Base-by-base conservation (phyloP, 345 rosid genomes). In the Populus euphratica region DNA sequence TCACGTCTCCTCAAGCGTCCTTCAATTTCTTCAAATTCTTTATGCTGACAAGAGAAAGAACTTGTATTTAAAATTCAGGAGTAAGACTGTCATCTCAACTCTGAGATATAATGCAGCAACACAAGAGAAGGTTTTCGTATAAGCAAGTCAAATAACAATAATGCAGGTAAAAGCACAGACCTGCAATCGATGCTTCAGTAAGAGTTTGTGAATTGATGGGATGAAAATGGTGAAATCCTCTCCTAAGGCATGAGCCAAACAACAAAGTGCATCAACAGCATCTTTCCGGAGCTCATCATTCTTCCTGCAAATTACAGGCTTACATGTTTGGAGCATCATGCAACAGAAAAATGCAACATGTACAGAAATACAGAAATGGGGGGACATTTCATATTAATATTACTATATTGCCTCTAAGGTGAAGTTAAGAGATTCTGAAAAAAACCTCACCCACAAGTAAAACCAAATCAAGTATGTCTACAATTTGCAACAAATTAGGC, bases 191-290 rank as follows among this genome's bases (percentile, higher is more conserved):
- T 92, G 85, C 85, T 90, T 92, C 78, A 90, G 72, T 79, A 94
- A 43, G 74, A 96, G 92, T 80, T 92, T 96, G 89, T 91, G 98
- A 78, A 96, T 88, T 56, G 99, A 96, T 61, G 94, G 95, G 72
- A 96, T 91, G 80, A 96, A 93, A 84, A 96, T 91, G 80, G 92
- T 91, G 80, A 96, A 96, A 81, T 96, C 99, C 87, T 91, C 99
- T 75, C 99, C 99, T 70, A 96, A 94, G 82, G 98, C 94, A 88
- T 92, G 91, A 72, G 98, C 98, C 85, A 96, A 88, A 85, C 99
- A 92, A 83, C 99, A 96, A 70, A 96, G 93, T 70, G 98, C 98
- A 83, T 96, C 97, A 29, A 96, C 96, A 82, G 96, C 97, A 87
- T 96, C 99, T 80, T 92, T 90, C 62, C 94, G 85, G n/a, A 96